Base-by-base conservation (phyloP, 148 eudicot genomes). In the Vaccinium macrocarpon region DNA sequence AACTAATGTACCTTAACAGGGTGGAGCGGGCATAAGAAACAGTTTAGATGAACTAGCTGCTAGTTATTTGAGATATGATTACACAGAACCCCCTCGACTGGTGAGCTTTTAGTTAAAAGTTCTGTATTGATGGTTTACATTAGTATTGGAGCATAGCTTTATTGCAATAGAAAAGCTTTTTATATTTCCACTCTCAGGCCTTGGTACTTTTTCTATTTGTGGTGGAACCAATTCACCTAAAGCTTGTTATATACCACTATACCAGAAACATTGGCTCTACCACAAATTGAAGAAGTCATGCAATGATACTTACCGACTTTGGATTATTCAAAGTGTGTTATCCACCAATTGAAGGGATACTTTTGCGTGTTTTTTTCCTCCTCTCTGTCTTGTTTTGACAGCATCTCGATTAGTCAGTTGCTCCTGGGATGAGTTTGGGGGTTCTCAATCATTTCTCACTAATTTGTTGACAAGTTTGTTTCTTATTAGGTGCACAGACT, bases 41-140 rank as follows among this genome's bases (percentile, higher is more conserved):
- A 97, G 99, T 87, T 88, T 97, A 86, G 99, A 97, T 91, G 94
- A 94, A 84, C 59, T 97, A 89, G 98, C 96, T 87, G 93, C 92
- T 55, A 76, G 88, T 82, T 97, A 91, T 88, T 89, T 93, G 84
- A 92, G 84, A 90, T 88, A 92, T 80, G 98, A 95, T 64, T 86
- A 59, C 73, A 50, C 87, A 68, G 98, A 97, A 64, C 84, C 93
- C 52, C 99, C 98, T 70, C 92, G 97, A 88, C 87, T 97, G 96
- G 82, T 80, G 52, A 61, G 72, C 53, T 42, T 80, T 42, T 23
- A 57, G 59, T 80, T 79, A 19, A 42, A 42, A 1, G 35, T 57
- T 35, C 15, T 3, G 46, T 50, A 78, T 50, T n/a, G 23, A 35
- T 76, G 18, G 9, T 16, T 5, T 55, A 29, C 48, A 18, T 14